These are phyloP conservation scores for Stemphylium beticola DNA, from an alignment of 2,329 filamentous ascomycete species.

Conservation along the genomic window DNA sequence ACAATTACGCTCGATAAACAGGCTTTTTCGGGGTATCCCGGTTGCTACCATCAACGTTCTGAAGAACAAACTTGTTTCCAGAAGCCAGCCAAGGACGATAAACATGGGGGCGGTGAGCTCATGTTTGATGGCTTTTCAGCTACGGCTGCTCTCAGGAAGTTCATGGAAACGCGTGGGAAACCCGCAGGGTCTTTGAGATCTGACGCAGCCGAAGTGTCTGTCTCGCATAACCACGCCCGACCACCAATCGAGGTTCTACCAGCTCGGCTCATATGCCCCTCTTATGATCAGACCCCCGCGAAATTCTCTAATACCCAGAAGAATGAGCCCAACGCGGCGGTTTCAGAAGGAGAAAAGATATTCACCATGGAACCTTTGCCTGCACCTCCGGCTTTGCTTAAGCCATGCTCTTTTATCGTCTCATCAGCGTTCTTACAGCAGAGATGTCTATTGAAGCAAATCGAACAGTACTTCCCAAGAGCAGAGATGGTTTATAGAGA, in stretches of 20 bases:
- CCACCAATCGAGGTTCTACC: neutral
- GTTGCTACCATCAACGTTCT: neutral
- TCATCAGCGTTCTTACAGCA: conserved; percentile 56
- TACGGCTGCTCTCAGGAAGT: conserved; percentile 55
- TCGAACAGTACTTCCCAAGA: conserved; percentile 58
- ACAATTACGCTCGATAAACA: neutral
- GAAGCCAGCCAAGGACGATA: neutral
- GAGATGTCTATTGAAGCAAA: conserved; percentile 56
- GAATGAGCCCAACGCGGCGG: neutral
- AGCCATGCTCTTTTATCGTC: conserved; percentile 56
- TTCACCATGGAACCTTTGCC: neutral
- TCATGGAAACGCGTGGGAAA: conserved; percentile 57
- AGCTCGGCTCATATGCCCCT: neutral
- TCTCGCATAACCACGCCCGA: too few species aligned
- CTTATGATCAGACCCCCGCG: neutral
- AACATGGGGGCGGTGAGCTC: conserved; percentile 20
- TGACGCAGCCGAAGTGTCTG: neutral
- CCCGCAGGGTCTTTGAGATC: neutral
- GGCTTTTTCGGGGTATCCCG: too few species aligned
- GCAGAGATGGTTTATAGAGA: conserved; percentile 67
- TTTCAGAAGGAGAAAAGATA: neutral
- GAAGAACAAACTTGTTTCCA: neutral
- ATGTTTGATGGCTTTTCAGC: conserved; percentile 52
- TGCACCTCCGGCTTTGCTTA: conserved; percentile 36
- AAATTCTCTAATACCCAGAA: neutral